phyloP scores from a whole-genome alignment of 257 asterid species.

The Leonotis leonurus region DNA sequence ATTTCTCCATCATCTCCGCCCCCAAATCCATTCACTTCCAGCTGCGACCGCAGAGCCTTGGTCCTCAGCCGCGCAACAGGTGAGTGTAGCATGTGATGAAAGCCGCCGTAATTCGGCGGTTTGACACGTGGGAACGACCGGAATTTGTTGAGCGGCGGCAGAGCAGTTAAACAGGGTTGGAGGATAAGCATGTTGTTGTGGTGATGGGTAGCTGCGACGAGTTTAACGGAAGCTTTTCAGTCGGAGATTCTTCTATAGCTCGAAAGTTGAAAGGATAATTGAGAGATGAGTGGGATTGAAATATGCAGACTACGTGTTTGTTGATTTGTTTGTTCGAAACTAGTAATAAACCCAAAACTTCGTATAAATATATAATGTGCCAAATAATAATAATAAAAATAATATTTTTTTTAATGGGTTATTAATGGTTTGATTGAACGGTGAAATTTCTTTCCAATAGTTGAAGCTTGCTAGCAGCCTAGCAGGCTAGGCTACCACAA shows the following conservation, averaged over 20 bases:
- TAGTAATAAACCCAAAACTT: no score
- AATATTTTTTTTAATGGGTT: no score
- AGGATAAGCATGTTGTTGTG: conserved; percentile 35
- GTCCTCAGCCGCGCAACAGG: conserved; percentile 16
- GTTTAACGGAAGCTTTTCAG: not conserved
- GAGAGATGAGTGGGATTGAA: not conserved
- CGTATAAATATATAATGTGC: no score
- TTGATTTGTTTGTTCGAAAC: not conserved
- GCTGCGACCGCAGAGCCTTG: conserved; percentile 24
- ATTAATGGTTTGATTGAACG: no score
- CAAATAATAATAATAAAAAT: no score
- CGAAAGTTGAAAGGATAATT: not conserved
- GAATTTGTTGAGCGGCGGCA: conserved; percentile 10
- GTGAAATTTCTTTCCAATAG: no score
- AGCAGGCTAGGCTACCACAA: no score
- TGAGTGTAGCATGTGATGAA: conserved; percentile 11
- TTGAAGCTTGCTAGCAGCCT: no score
- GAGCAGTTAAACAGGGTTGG: conserved; percentile 24
- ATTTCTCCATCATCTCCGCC: conserved; percentile 25
- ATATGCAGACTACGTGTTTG: conserved; percentile 14
- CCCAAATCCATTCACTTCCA: conserved; percentile 24
- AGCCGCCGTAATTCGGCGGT: conserved; percentile 5
- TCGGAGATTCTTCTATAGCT: not conserved
- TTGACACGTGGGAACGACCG: conserved; percentile 12
- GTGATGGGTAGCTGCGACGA: not conserved